phyloP scores from a whole-genome alignment of 2,329 filamentous ascomycete genomes.

The Epichloe sibirici region DNA sequence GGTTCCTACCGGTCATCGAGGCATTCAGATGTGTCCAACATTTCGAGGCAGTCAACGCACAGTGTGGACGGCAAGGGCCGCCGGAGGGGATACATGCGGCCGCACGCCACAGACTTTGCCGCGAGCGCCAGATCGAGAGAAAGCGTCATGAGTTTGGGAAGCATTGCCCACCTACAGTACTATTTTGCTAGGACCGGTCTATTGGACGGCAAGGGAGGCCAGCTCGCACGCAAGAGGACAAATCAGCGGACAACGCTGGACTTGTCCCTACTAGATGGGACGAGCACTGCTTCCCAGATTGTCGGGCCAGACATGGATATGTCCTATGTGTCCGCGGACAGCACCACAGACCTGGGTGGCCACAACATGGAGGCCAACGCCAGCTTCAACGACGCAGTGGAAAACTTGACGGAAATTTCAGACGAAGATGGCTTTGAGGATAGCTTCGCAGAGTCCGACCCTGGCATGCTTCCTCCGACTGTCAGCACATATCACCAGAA shows the following conservation, averaged over 20 bases:
- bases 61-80: constrained; percentile 31
- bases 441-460: constrained; percentile 49
- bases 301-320: constrained; percentile 41
- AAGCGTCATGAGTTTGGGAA: constrained; percentile 90
- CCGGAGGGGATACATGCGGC: constrained; percentile 75
- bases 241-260: constrained; percentile 47
- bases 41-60: constrained; percentile 34
- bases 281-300: constrained; percentile 22
- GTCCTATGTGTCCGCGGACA: constrained; percentile 46
- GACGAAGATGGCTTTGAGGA: constrained; percentile 41
- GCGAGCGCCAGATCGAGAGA: constrained; percentile 82
- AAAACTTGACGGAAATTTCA: constrained; percentile 35
- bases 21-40: constrained; percentile 28
- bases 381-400: constrained; percentile 20
- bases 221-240: constrained; percentile 63
- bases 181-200: constrained; percentile 94
- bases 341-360: constrained; percentile 41
- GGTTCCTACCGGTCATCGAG: constrained; percentile 38
- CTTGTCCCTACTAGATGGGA: constrained; percentile 36
- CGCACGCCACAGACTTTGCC: constrained; percentile 79
- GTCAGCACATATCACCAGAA: constrained; percentile 90
- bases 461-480: constrained; percentile 85
- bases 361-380: constrained; percentile 24
- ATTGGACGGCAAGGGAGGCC: constrained; percentile 83
- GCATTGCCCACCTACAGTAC: constrained; percentile 94